Evolutionary conservation across 805 yeast species (phyloP).

Genomic region (Myxozyma geophila): DNA sequence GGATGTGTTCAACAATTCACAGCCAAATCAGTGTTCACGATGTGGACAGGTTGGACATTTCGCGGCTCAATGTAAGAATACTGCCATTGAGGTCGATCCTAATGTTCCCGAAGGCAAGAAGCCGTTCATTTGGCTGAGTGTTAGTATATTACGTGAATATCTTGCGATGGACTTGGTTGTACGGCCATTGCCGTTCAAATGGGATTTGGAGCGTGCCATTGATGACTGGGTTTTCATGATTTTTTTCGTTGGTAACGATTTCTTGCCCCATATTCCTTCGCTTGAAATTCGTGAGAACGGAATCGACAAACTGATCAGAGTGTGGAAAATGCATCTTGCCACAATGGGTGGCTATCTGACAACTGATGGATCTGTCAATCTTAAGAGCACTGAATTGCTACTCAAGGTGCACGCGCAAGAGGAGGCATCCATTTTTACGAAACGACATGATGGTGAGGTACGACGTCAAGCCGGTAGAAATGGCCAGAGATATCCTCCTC

Average conservation of each 20-base stretch:
- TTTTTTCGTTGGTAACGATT: constrained; percentile 98
- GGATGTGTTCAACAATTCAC: constrained; percentile 81
- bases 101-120: constrained; percentile 53
- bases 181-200: constrained; percentile 70
- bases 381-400: constrained; percentile 75
- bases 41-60: constrained; percentile 47
- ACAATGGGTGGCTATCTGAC: constrained; percentile 77
- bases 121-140: constrained; percentile 94
- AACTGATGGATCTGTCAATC: constrained; percentile 81
- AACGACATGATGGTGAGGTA: constrained; percentile 68
- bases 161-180: constrained; percentile 77
- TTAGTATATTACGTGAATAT: constrained; percentile 85
- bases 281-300: constrained; percentile 94
- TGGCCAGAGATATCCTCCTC: constrained; percentile 61
- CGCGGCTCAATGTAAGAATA: constrained; percentile 28
- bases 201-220: constrained; percentile 91
- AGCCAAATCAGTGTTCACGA: constrained; percentile 60
- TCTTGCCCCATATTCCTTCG: constrained; percentile 93
- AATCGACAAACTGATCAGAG: constrained; percentile 74
- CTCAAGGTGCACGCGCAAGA: constrained; percentile 66
- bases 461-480: constrained; percentile 60
- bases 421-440: constrained; percentile 78
- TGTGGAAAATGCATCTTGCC: constrained; percentile 82
- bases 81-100: constrained; percentile 48
- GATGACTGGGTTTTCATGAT: constrained; percentile 99